Percentiles rank a stretch among this genome's conserved stretches.
These are phyloP conservation scores for Parastagonospora nodorum DNA, from an alignment of 2,329 filamentous ascomycete species.

Conservation along the genomic window DNA sequence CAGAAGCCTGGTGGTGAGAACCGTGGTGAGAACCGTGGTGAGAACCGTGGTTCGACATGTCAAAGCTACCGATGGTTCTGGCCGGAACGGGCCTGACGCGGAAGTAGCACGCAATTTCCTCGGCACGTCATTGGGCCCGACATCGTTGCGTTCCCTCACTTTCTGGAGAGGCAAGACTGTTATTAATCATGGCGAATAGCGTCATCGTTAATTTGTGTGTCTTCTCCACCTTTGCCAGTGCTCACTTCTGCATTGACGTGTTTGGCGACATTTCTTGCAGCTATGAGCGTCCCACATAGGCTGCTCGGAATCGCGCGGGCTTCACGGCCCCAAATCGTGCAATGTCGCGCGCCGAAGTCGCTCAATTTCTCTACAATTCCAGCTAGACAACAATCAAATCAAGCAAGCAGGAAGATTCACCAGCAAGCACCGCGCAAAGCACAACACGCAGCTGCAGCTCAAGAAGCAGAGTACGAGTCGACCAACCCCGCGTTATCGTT, in stretches of 20 bases:
- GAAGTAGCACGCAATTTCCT: constrained; percentile 32
- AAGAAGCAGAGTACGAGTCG: constrained; percentile 35
- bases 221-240: constrained; percentile 11
- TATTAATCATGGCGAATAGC: constrained; percentile 20
- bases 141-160: constrained; percentile 11
- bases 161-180: constrained; percentile 10
- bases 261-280: constrained; percentile 2
- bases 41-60: not conserved
- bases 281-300: constrained; percentile 40
- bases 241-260: constrained; percentile 3
- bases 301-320: constrained; percentile 29
- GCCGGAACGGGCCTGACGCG: constrained; percentile 13
- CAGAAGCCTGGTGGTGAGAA: not conserved
- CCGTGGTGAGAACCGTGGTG: not conserved
- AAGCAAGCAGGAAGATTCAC: constrained; percentile 34
- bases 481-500: constrained; percentile 49
- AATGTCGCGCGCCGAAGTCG: constrained; percentile 9
- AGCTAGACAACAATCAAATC: constrained; percentile 25
- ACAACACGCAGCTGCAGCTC: constrained; percentile 27
- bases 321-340: constrained; percentile 14
- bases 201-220: constrained; percentile 18
- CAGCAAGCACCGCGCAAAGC: constrained; percentile 33
- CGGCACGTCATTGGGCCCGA: constrained; percentile 29
- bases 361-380: constrained; percentile 13
- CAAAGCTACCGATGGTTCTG: constrained; percentile 2